Conservation (phyloP, 2,329 filamentous ascomycete species). For the Onygena corvina region DNA sequence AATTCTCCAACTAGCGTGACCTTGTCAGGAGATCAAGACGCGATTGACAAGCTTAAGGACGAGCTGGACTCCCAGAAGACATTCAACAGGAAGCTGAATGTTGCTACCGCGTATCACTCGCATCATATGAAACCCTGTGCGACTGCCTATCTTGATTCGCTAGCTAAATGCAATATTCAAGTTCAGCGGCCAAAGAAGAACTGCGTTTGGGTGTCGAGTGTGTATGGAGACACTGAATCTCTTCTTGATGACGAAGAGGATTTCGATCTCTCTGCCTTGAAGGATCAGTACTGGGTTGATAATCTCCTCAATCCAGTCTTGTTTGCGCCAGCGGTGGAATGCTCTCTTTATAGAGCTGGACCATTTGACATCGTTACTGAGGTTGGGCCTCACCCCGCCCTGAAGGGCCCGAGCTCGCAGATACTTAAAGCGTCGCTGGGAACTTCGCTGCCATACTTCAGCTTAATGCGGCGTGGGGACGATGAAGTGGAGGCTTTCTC, state of each 20-base stretch:
- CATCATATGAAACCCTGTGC: constrained; percentile 29
- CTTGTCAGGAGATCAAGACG: constrained; percentile 33
- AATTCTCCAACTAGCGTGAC: constrained; percentile 37
- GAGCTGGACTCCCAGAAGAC: constrained; percentile 26
- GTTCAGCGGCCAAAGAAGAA: constrained; percentile 8
- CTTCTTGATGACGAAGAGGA: constrained; percentile 18
- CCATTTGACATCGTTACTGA: constrained; percentile 20
- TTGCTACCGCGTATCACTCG: constrained; percentile 37
- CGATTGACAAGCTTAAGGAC: constrained; percentile 23
- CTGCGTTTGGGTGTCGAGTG: constrained; percentile 24
- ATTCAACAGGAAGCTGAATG: constrained; percentile 32
- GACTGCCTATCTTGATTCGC: constrained; percentile 14
- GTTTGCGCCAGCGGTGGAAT: constrained; percentile 23
- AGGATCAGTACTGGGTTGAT: constrained; percentile 27
- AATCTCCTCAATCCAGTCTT: constrained; percentile 30
- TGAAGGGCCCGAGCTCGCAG: constrained; percentile 23
- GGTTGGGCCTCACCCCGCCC: constrained; percentile 29
- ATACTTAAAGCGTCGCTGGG: constrained; percentile 18
- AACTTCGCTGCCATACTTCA: constrained; percentile 14
- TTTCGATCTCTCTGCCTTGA: constrained; percentile 1
- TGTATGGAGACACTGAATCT: constrained; percentile 16
- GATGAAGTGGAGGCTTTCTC: constrained; percentile 15
- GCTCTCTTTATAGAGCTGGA: not conserved
- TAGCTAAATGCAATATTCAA: constrained; percentile 1
- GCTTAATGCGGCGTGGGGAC: constrained; percentile 15